Evolutionary conservation across 192 early-diverging fungal species (phyloP).

Genomic region (Obelidium mucronatum): DNA sequence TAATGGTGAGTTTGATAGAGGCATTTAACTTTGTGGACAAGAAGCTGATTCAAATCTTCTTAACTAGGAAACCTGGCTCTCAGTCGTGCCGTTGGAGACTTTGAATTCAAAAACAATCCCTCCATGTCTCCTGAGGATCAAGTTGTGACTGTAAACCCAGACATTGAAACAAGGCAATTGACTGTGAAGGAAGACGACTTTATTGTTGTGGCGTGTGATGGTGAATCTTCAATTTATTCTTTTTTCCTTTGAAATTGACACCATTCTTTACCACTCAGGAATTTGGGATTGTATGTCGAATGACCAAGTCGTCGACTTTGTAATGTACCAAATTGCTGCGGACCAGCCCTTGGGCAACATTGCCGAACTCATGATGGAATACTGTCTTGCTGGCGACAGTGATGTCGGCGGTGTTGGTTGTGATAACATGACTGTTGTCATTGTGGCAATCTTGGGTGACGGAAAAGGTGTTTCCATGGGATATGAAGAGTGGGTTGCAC

Average conservation of each 20-base stretch:
- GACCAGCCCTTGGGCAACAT: conserved; percentile 68
- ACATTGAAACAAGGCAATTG: conserved; percentile 70
- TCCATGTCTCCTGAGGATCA: conserved; percentile 84
- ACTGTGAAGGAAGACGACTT: conserved; percentile 82
- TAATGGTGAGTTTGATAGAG: conserved; percentile 73
- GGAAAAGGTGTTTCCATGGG: neutral
- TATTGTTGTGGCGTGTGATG: conserved; percentile 96
- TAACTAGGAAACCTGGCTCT: conserved; percentile 87
- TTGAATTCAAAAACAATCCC: conserved; percentile 95
- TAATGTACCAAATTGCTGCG: conserved; percentile 72
- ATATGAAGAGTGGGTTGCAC: conserved; percentile 27
- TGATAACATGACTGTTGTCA: conserved; percentile 99
- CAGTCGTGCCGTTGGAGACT: conserved; percentile 97
- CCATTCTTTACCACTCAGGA: conserved; percentile 57
- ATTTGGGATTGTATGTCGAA: conserved; percentile 98
- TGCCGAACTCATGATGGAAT: conserved; percentile 91
- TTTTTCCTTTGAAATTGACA: neutral
- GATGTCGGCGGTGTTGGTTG: conserved; percentile 94
- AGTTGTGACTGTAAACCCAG: conserved; percentile 92
- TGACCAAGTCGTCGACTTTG: conserved; percentile 88
- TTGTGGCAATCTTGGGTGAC: conserved; percentile 84
- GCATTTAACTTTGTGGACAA: neutral
- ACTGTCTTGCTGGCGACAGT: conserved; percentile 87
- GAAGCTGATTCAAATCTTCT: neutral
- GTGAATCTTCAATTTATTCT: conserved; percentile 49